Evolutionary conservation across 495 filamentous ascomycete genomes (phyloP).

Genomic region (Entonaema liquescens): DNA sequence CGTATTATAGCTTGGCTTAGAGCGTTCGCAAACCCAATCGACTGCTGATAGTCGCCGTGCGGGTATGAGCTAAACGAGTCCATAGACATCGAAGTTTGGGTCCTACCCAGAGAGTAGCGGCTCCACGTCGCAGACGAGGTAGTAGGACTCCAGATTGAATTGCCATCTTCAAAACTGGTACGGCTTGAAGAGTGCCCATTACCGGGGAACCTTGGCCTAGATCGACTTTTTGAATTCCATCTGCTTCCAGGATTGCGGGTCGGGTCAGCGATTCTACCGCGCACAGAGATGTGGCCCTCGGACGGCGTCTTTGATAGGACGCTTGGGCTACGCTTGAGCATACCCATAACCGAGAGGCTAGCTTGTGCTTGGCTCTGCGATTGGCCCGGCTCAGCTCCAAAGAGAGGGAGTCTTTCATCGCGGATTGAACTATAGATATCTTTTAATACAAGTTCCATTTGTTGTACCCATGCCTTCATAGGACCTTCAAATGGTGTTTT

Average conservation of each 20-base stretch:
- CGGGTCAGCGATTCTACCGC: constrained; percentile 74
- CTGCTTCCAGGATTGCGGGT: constrained; percentile 67
- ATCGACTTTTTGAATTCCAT: constrained; percentile 87
- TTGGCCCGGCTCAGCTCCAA: constrained; percentile 65
- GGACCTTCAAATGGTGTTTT: constrained; percentile 80
- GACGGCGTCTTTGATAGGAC: constrained; percentile 88
- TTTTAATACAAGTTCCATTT: constrained; percentile 88
- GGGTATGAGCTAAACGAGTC: constrained; percentile 87
- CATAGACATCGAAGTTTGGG: constrained; percentile 88
- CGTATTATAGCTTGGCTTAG: constrained; percentile 96
- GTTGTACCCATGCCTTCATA: constrained; percentile 83
- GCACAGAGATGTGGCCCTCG: constrained; percentile 73
- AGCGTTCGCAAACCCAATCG: constrained; percentile 97
- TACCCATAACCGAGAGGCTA: constrained; percentile 65
- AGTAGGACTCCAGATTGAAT: constrained; percentile 90
- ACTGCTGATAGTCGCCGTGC: constrained; percentile 88
- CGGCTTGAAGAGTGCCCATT: constrained; percentile 90
- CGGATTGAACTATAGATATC: constrained; percentile 92
- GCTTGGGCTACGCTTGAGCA: constrained; percentile 86
- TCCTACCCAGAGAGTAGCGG: constrained; percentile 88
- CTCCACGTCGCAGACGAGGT: constrained; percentile 85
- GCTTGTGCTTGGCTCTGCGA: constrained; percentile 55
- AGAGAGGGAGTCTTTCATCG: constrained; percentile 81
- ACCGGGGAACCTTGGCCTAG: constrained; percentile 80
- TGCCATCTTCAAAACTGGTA: constrained; percentile 90